phyloP scores from a whole-genome alignment of 129 eudicot species.

The Mikania micrantha region DNA sequence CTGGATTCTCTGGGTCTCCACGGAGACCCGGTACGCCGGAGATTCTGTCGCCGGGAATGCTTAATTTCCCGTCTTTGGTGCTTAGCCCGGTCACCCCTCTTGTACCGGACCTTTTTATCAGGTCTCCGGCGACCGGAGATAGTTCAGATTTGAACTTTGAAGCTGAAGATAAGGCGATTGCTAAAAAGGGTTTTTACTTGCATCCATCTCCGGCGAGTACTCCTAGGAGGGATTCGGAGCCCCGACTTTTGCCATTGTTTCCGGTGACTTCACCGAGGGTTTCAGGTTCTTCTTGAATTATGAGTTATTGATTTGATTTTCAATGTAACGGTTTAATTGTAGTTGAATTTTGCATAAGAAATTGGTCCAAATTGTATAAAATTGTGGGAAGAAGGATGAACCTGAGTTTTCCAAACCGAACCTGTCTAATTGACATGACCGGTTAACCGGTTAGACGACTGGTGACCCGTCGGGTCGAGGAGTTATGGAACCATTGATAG shows the following conservation, averaged over 20 bases:
- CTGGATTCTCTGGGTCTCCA: conserved; percentile 48
- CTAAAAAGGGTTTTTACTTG: conserved; percentile 63
- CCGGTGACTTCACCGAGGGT: conserved; percentile 80
- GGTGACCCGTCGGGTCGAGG: no score
- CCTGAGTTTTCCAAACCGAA: no score
- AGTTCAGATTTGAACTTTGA: conserved; percentile 27
- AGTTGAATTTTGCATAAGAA: conserved; percentile 26
- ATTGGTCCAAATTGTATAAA: conserved; percentile 18
- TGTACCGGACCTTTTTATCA: conserved; percentile 75
- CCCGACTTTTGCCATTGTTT: conserved; percentile 74
- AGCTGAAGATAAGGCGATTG: conserved; percentile 74
- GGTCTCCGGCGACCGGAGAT: conserved; percentile 35
- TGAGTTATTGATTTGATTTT: conserved; percentile 28
- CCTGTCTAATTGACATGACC: no score
- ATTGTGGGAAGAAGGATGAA: background rate
- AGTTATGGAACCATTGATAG: no score
- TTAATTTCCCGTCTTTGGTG: conserved; percentile 66
- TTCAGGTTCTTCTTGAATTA: conserved; percentile 59
- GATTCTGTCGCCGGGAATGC: conserved; percentile 65
- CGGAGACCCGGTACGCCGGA: conserved; percentile 51
- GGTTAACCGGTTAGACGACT: no score
- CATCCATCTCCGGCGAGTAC: conserved; percentile 82
- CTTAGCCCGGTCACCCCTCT: conserved; percentile 94
- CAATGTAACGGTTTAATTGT: conserved; percentile 22
- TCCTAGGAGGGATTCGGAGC: conserved; percentile 74